Percentiles rank a stretch among this genome's conserved stretches.
Evolutionary conservation across 495 filamentous ascomycete species (phyloP).

Genomic region (Penicillium paradoxum): DNA sequence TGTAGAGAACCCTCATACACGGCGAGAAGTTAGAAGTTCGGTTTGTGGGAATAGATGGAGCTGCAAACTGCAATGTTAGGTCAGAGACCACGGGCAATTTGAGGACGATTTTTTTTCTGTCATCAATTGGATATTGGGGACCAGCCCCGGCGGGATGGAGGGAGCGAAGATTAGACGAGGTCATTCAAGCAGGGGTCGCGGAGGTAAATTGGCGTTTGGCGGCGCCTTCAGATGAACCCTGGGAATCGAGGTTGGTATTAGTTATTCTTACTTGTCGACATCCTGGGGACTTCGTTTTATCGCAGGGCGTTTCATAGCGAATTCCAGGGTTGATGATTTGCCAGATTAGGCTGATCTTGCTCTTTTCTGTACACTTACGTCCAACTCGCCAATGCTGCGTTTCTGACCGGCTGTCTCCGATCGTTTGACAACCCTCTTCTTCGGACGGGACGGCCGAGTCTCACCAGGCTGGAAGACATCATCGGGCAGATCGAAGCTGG

Average conservation of each 20-base stretch:
- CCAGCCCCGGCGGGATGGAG: slow-evolving; percentile 29
- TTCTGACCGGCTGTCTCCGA: slow-evolving; percentile 35
- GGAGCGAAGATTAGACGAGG: not conserved
- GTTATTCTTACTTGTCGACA: slow-evolving; percentile 28
- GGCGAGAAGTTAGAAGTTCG: slow-evolving; percentile 19
- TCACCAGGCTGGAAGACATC: slow-evolving; percentile 88
- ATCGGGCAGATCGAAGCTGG: slow-evolving; percentile 76
- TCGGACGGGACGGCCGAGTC: slow-evolving; percentile 57
- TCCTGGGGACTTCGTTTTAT: slow-evolving; percentile 9
- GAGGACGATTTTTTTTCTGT: not conserved
- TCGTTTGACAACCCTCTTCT: slow-evolving; percentile 55
- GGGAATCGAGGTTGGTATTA: slow-evolving; percentile 29
- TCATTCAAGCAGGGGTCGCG: slow-evolving; percentile 35
- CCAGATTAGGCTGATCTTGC: slow-evolving; percentile 20
- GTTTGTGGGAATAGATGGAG: slow-evolving; percentile 10
- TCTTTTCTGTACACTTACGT: slow-evolving; percentile 42
- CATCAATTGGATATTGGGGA: slow-evolving; percentile 21
- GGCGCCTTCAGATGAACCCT: slow-evolving; percentile 31
- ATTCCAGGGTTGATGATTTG: slow-evolving; percentile 21
- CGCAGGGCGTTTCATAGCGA: slow-evolving; percentile 14
- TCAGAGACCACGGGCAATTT: slow-evolving; percentile 5
- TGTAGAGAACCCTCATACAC: not conserved
- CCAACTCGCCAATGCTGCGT: slow-evolving; percentile 39
- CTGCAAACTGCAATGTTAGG: slow-evolving; percentile 14
- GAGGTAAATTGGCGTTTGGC: slow-evolving; percentile 40